Evolutionary conservation across 371 early-diverging fungal genomes (phyloP).

Genomic region (Rhizopus microsporus): DNA sequence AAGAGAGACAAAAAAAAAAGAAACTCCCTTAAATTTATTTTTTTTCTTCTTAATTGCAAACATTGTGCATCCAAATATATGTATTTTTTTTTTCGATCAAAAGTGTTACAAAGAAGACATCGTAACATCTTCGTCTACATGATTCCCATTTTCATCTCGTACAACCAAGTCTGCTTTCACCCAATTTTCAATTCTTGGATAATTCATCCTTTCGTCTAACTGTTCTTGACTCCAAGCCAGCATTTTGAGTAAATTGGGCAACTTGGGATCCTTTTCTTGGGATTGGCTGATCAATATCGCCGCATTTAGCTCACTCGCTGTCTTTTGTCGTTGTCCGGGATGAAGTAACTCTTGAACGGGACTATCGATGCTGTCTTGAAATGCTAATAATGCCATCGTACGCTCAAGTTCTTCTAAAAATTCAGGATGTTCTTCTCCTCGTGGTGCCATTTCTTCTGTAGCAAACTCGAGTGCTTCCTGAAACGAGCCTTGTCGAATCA

Average conservation of each 20-base stretch:
- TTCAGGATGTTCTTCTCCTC: constrained; percentile 94
- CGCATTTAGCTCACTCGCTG: constrained; percentile 92
- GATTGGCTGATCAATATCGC: constrained; percentile 89
- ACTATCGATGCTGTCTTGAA: constrained; percentile 64
- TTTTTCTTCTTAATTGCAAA: constrained; percentile 5
- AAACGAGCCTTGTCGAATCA: constrained; percentile 80
- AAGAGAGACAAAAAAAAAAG: neutral
- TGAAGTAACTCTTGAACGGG: constrained; percentile 88
- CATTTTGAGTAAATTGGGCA: constrained; percentile 88
- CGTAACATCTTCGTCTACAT: constrained; percentile 28
- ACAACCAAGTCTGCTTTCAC: constrained; percentile 75
- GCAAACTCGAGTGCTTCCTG: constrained; percentile 92
- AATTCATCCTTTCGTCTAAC: constrained; percentile 75
- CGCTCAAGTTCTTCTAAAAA: constrained; percentile 91
- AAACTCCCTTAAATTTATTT: constrained; percentile 3
- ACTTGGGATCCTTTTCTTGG: constrained; percentile 91
- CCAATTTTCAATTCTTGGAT: constrained; percentile 85
- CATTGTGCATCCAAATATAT: neutral
- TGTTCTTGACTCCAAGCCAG: constrained; percentile 91
- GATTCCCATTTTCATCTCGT: constrained; percentile 35
- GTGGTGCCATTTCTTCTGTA: constrained; percentile 94
- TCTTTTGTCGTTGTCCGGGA: constrained; percentile 86
- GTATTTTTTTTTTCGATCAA: constrained; percentile 1
- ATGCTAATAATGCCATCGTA: constrained; percentile 95
- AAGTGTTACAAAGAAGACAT: constrained; percentile 13